Evolutionary conservation across 148 eudicot genomes (phyloP), one percentile per base, ranked within the genome.

Genomic region (Spergularia bocconei): DNA sequence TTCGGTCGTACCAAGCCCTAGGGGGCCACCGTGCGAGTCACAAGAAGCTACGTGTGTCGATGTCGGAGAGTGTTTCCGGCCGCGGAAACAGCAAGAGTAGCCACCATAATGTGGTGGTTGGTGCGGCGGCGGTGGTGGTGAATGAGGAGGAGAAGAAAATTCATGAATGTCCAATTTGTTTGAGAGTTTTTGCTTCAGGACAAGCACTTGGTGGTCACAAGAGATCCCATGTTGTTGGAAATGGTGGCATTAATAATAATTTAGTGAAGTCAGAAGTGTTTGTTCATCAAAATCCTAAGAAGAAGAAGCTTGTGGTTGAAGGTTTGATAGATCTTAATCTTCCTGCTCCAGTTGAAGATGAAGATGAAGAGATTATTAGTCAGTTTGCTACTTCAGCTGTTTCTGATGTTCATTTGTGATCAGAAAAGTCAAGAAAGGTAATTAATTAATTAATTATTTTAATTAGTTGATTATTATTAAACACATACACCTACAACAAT

Each of bases 121-220:
- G 25, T 21, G 16, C 9, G 20, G 39, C 33, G 54, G 56, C 13
- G 21, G 16, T 7, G 21, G 16, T 7, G 39, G n/a, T 20, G 4
- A 25, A 44, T 2, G 36, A 70, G 23, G 65, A 29, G 15, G 82
- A 67, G 57, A 84, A 75, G 76, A 88, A 87, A 55, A 55, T 77
- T 10, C 89, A 93, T 47, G 83, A 89, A 75, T 93, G 98, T 63
- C 89, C 91, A 4, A 69, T 86, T 61, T 93, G 98, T 83, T 83
- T 59, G 53, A 83, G 90, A 75, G 89, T 87, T 12, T 93, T 93
- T 57, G 58, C 86, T 5, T 89, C 93, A 1, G 93, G 93, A 0
- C 98, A 93, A 71, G 98, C 98, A 0, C 84, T 93, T 13, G 98
- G 98, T 1, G 98, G 98, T 8, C 96, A 93, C 59, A 91, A 93